Evolutionary conservation across 805 yeast species (phyloP), one percentile per base, ranked within the genome.

Genomic region (Metschnikowia aberdeeniae): DNA sequence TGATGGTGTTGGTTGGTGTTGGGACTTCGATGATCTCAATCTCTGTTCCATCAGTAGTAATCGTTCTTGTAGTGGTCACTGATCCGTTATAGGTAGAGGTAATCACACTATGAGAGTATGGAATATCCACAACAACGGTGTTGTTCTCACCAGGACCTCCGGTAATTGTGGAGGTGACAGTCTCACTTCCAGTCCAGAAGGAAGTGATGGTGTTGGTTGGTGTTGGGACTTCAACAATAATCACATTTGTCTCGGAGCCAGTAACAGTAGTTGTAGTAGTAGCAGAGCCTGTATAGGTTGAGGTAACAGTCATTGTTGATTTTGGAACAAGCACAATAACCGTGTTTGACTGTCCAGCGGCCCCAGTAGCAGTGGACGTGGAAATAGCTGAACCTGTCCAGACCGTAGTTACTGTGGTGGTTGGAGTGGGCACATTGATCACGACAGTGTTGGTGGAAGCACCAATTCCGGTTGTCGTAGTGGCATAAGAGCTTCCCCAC

Each of bases 21-120:
- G 58, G 52, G 9, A 48, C 57, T 27, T 55, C 53, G 14, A 57
- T 48, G n/a, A 49, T 36, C 8, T 46, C 36, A 6, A 13, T n/a
- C 6, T 35, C 24, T 27, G 31, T 27, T 5, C 14, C 34, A 14
- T 27, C 29, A 19, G 13, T 28, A 19, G 31, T 26, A 8, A n/a
- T n/a, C 1, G 44, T 41, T 6, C 19, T 27, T 0, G 44, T 41
- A n/a, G 35, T 8, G 12, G 39, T 34, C 12, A 24, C 14, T 6
- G 33, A 27, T 24, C 28, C 40, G 24, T 14, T 13, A 17, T 29
- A 37, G 5, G 40, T 17, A 17, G 3, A 2, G 17, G 17, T 17
- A 17, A 17, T 42, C 5, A 27, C 35, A 6, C 30, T 35, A 10
- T n/a, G 22, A 14, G n/a, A 12, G 34, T 32, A 12, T 3, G 47